Base-by-base conservation (phyloP, 805 yeast species). In the Saccharomycopsis vini region DNA sequence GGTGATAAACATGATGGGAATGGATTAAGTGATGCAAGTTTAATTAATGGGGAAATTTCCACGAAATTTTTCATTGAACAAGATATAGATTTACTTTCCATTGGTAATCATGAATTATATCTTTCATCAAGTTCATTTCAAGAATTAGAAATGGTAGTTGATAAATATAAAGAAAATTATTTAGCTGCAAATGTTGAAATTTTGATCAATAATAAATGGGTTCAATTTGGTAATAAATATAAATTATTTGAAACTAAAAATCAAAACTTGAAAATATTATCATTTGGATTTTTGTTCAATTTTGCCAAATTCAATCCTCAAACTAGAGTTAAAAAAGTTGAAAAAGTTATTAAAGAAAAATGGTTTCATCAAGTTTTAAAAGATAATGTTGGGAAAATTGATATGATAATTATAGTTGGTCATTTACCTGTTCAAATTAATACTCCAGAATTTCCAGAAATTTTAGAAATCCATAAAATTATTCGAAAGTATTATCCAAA, bases 1-100 rank as follows among this genome's bases (percentile, higher is more conserved):
- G 97, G 97, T 3, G 97, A 90, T 61, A 78, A 86, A 50, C 95
- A 86, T 54, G 97, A 90, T 60, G 97, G 97, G 1, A 89, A 87
- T 57, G 97, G 97, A 0, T 62, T 88, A 10, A 72, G 86, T 32
- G 97, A 90, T 62, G 77, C 82, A 12, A 81, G 95, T 0, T 43
- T 28, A 2, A 85, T 90, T 2, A 82, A 81, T 56, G 97, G 96
- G 0, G 54, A 62, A 4, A 59, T 67, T 13, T 74, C 92, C 0
- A 72, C 79, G 22, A 68, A 69, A 2, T 69, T 89, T 0, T 84
- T 89, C 58, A 72, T 72, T 52, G 63, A 68, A 45, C 69, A 74
- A 47, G 78, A 81, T 43, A 83, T 81, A 54, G 97, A 90, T 59
- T 57, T 90, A 32, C 61, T 89, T 26, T 82, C 95, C 0, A 64